Percentiles rank a stretch among this genome's conserved stretches.
These are phyloP conservation scores for Sphaerosporella brunnea DNA, from an alignment of 495 filamentous ascomycete species.

Conservation along the genomic window DNA sequence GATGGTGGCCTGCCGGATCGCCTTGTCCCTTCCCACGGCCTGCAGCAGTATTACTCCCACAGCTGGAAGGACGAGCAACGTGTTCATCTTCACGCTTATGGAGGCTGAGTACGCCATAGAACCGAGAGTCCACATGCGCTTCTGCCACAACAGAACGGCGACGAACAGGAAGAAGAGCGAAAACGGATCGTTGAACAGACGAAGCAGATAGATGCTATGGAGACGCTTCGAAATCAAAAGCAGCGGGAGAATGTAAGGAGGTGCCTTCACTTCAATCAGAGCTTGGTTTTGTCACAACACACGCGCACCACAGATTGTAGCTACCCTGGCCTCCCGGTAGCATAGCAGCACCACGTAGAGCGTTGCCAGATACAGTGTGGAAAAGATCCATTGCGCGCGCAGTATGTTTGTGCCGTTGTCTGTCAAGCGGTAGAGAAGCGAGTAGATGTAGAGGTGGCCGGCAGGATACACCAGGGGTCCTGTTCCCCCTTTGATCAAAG, in stretches of 20 bases:
- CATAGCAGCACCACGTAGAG: slow-evolving; percentile 62
- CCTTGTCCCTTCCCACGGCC: slow-evolving; percentile 42
- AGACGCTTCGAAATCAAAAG: slow-evolving; percentile 79
- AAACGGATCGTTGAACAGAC: slow-evolving; percentile 90
- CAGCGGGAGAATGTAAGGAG: slow-evolving; percentile 74
- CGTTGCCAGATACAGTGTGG: slow-evolving; percentile 53
- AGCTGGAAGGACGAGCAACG: slow-evolving; percentile 65
- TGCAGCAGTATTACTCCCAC: slow-evolving; percentile 57
- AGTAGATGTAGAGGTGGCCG: slow-evolving; percentile 83
- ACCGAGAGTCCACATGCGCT: slow-evolving; percentile 49
- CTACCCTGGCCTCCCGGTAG: slow-evolving; percentile 54
- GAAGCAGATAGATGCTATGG: slow-evolving; percentile 81
- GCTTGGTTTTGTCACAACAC: no score
- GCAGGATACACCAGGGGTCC: slow-evolving; percentile 90
- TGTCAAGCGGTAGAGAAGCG: slow-evolving; percentile 58
- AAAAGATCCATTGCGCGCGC: slow-evolving; percentile 66
- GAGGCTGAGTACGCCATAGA: slow-evolving; percentile 57
- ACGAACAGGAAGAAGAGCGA: slow-evolving; percentile 65
- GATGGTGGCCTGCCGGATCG: slow-evolving; percentile 46
- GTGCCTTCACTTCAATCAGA: slow-evolving; percentile 37
- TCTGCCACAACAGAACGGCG: slow-evolving; percentile 60
- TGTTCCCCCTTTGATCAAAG: slow-evolving; percentile 66
- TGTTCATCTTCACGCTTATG: slow-evolving; percentile 82
- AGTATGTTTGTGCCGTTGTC: slow-evolving; percentile 57
- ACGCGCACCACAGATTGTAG: not conserved